Evolutionary conservation across 1,284 basidiomycete species (phyloP).

Genomic region (Acaromyces ingoldii): DNA sequence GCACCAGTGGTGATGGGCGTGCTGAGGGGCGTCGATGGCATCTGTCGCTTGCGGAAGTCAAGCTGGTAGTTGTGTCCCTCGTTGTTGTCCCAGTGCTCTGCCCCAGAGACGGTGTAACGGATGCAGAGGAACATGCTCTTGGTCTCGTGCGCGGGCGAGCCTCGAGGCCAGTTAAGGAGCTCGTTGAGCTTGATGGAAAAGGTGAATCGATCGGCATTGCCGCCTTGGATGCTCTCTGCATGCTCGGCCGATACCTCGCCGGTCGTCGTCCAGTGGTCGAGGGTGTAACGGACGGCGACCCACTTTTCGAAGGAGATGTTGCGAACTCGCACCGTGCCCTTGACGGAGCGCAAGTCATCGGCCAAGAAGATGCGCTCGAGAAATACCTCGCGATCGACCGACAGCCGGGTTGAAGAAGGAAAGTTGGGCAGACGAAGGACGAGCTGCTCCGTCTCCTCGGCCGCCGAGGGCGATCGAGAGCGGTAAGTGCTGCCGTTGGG

Average conservation of each 20-base stretch:
- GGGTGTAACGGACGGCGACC: conserved; percentile 82
- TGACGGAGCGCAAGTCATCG: conserved; percentile 61
- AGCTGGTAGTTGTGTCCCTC: conserved; percentile 72
- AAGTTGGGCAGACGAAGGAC: conserved; percentile 58
- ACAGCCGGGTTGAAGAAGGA: conserved; percentile 53
- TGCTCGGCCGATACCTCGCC: conserved; percentile 82
- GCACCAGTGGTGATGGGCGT: conserved; percentile 3
- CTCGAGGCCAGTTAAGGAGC: conserved; percentile 44
- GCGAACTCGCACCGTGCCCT: conserved; percentile 71
- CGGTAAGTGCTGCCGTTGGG: background rate
- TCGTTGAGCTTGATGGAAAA: conserved; percentile 59
- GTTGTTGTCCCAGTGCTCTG: conserved; percentile 86
- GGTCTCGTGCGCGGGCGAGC: conserved; percentile 64
- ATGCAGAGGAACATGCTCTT: conserved; percentile 80
- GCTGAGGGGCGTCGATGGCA: conserved; percentile 10
- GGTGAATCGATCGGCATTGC: conserved; percentile 61
- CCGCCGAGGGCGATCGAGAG: background rate
- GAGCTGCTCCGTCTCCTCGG: conserved; percentile 44
- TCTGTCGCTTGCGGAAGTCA: conserved; percentile 50
- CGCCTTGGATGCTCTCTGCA: conserved; percentile 60
- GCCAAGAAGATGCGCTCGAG: conserved; percentile 61
- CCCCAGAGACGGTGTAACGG: conserved; percentile 66
- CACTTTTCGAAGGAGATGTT: conserved; percentile 84
- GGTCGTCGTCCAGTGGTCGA: conserved; percentile 92
- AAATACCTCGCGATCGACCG: conserved; percentile 55